Percentiles rank a stretch among this genome's conserved stretches.
These are phyloP conservation scores for Chamaecrista fasciculata DNA, from an alignment of 306 rosid species.

Conservation along the genomic window DNA sequence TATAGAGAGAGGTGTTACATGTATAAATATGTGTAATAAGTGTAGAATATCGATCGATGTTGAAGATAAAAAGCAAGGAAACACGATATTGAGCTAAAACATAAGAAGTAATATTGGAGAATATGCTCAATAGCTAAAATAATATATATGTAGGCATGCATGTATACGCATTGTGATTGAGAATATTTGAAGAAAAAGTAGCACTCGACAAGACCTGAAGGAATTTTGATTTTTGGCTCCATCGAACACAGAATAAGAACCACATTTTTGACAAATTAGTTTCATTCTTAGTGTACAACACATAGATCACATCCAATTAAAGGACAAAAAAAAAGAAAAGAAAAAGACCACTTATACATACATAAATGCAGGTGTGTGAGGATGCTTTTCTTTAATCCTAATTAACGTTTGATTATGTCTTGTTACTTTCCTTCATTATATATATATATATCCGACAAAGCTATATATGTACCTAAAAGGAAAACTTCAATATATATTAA, in stretches of 20 bases:
- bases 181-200: constrained; percentile 32
- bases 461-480: constrained; percentile 17
- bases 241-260: constrained; percentile 40
- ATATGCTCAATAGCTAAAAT: background rate
- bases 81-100: background rate
- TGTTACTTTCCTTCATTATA: constrained; percentile 31
- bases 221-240: constrained; percentile 28
- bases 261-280: background rate
- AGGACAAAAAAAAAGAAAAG: constrained; percentile 36
- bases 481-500: constrained; percentile 20
- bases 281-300: background rate
- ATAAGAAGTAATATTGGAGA: background rate
- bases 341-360: too few species aligned
- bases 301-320: constrained; percentile 7
- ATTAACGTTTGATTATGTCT: constrained; percentile 47
- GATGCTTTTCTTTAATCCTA: constrained; percentile 41
- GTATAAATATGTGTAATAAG: too few species aligned
- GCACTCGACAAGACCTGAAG: background rate
- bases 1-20: background rate
- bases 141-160: background rate
- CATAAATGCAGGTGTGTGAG: background rate
- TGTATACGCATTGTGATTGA: background rate
- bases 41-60: background rate
- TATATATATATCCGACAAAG: constrained; percentile 25
- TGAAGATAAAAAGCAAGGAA: background rate